Evolutionary conservation across 2,329 filamentous ascomycete species (phyloP).

Genomic region (Coleophoma eucalyptorum): DNA sequence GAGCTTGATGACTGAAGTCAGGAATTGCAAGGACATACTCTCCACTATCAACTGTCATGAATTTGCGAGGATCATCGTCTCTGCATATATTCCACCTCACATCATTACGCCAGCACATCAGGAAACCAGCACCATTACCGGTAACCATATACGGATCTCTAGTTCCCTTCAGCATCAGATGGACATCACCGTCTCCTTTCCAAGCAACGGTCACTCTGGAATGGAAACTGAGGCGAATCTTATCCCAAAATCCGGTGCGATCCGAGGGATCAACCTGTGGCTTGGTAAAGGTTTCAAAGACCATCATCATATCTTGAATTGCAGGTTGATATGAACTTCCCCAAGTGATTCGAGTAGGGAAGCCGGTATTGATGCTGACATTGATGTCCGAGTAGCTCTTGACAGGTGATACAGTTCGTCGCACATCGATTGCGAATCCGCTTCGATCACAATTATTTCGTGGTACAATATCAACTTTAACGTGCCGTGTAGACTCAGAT

Average conservation of each 20-base stretch:
- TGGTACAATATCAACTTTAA: conserved; percentile 81
- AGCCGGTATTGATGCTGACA: conserved; percentile 87
- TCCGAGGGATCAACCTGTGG: conserved; percentile 92
- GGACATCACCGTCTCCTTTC: conserved; percentile 94
- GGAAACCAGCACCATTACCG: conserved; percentile 86
- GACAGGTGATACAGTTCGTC: conserved; percentile 87
- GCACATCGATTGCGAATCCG: conserved; percentile 79
- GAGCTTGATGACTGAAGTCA: conserved; percentile 85
- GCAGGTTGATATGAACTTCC: conserved; percentile 96
- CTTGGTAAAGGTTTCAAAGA: conserved; percentile 95
- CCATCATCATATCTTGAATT: conserved; percentile 99
- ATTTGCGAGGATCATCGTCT: conserved; percentile 82
- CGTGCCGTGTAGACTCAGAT: conserved; percentile 72
- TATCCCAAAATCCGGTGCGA: conserved; percentile 96
- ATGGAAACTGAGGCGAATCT: conserved; percentile 91
- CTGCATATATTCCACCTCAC: conserved; percentile 83
- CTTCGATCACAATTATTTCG: conserved; percentile 54
- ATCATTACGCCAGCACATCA: conserved; percentile 98
- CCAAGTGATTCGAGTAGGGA: conserved; percentile 94
- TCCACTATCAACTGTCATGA: conserved; percentile 94
- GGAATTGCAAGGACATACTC: conserved; percentile 94
- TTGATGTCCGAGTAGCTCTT: conserved; percentile 95
- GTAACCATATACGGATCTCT: conserved; percentile 93
- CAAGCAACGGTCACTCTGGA: conserved; percentile 85
- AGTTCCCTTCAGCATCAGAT: conserved; percentile 85